A percentile compares a stretch with the other conserved stretches of the same genome.
Conservation (phyloP, 306 rosid genomes). For the Trichosanthes cucumerina region DNA sequence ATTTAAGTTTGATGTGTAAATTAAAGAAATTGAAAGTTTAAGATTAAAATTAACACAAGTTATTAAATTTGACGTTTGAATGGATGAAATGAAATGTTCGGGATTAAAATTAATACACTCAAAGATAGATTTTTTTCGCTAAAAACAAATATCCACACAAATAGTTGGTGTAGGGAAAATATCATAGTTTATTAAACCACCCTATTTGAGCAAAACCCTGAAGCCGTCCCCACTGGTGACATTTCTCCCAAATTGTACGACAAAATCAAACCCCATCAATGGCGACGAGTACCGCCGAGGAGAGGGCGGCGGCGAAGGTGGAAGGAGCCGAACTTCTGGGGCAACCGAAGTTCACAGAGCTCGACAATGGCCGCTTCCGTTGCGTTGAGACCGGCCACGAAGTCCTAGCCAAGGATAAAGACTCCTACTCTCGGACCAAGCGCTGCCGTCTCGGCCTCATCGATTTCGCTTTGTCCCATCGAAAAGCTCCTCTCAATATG, state of each 20-base stretch:
- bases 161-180: neutral
- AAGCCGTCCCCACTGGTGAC: neutral
- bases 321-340: conserved; percentile 72
- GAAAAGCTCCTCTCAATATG: conserved; percentile 67
- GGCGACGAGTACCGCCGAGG: conserved; percentile 34
- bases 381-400: conserved; percentile 87
- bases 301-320: conserved; percentile 20
- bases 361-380: conserved; percentile 64
- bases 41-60: too few relatives aligned
- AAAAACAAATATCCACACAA: too few relatives aligned
- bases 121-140: too few relatives aligned
- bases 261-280: neutral
- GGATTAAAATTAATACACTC: too few relatives aligned
- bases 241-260: neutral
- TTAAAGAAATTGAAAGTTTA: too few relatives aligned
- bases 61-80: too few relatives aligned
- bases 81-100: too few relatives aligned
- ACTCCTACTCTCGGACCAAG: conserved; percentile 57
- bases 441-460: conserved; percentile 87
- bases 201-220: neutral
- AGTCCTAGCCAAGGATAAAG: conserved; percentile 48
- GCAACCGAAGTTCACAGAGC: conserved; percentile 54
- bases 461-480: conserved; percentile 46
- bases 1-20: too few relatives aligned
- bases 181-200: neutral